Conservation (phyloP, 129 eudicot genomes). For the Erigeron canadensis region DNA sequence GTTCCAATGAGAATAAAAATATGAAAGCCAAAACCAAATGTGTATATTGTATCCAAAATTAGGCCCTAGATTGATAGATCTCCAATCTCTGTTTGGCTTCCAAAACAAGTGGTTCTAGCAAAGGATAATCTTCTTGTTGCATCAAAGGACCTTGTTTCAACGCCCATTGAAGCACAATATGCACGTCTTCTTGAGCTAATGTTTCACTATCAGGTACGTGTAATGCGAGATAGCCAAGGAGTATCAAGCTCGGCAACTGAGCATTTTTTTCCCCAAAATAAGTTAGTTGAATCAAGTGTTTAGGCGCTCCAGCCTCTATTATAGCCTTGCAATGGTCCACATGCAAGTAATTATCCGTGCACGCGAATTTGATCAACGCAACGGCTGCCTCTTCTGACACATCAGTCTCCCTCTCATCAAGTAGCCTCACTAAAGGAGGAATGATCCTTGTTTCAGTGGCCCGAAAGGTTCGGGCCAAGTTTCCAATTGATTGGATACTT, state of each 20-base stretch:
- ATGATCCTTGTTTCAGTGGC: constrained; percentile 66
- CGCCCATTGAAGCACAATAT: constrained; percentile 65
- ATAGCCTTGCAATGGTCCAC: constrained; percentile 57
- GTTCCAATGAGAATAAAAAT: constrained; percentile 11
- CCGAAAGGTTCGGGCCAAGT: constrained; percentile 63
- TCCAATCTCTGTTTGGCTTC: constrained; percentile 66
- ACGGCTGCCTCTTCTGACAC: constrained; percentile 51
- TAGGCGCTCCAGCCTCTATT: constrained; percentile 55
- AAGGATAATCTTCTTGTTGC: constrained; percentile 30
- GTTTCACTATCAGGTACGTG: constrained; percentile 63
- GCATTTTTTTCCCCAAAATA: constrained; percentile 57
- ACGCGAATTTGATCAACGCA: constrained; percentile 54
- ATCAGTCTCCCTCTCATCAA: constrained; percentile 63
- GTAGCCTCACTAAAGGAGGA: constrained; percentile 51
- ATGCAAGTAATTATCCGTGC: constrained; percentile 61
- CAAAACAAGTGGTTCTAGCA: constrained; percentile 44
- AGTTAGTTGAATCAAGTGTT: constrained; percentile 56
- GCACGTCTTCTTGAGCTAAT: constrained; percentile 63
- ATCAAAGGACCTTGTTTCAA: constrained; percentile 52
- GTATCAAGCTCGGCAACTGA: constrained; percentile 46
- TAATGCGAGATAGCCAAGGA: constrained; percentile 58
- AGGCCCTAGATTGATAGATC: constrained; percentile 62
- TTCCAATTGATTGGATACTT: constrained; percentile 50
- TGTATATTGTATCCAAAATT: constrained; percentile 16
- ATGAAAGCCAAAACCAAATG: constrained; percentile 19